phyloP scores from a whole-genome alignment of 179 eudicot genomes.

The Silene coronaria region DNA sequence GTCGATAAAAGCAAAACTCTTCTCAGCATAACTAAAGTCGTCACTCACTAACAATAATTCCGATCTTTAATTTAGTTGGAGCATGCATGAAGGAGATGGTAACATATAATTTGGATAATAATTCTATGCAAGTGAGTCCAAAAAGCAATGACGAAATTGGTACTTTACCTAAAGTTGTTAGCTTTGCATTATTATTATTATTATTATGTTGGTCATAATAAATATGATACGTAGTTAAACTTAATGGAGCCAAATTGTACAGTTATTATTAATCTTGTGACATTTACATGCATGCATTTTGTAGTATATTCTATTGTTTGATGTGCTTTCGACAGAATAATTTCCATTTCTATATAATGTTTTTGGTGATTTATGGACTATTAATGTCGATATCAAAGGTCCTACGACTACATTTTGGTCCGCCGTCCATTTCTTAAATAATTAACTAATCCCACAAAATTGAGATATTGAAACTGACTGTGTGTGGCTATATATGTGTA shows the following conservation, averaged over 20 bases:
- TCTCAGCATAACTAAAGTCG: too few species aligned
- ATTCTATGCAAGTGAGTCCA: too few species aligned
- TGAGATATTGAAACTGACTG: too few species aligned
- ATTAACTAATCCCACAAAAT: not conserved
- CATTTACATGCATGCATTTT: not conserved
- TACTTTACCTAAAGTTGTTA: slow-evolving; percentile 15
- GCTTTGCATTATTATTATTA: not conserved
- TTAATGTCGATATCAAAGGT: slow-evolving; percentile 23
- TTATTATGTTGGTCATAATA: not conserved
- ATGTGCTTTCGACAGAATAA: not conserved
- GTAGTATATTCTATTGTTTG: not conserved
- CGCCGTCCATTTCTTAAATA: slow-evolving; percentile 22
- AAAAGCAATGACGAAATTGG: not conserved
- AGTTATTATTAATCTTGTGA: slow-evolving; percentile 31
- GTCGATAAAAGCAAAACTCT: too few species aligned
- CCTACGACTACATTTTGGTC: slow-evolving; percentile 19
- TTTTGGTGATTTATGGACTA: not conserved
- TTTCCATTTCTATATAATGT: not conserved
- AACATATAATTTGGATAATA: too few species aligned
- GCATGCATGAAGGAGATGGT: too few species aligned
- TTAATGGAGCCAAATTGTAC: slow-evolving; percentile 11
- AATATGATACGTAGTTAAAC: not conserved
- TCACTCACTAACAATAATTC: too few species aligned
- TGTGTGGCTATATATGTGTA: too few species aligned
- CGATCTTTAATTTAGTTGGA: not conserved